Evolutionary conservation across 441 rosid genomes (phyloP).

Genomic region (Erodium trifolium): DNA sequence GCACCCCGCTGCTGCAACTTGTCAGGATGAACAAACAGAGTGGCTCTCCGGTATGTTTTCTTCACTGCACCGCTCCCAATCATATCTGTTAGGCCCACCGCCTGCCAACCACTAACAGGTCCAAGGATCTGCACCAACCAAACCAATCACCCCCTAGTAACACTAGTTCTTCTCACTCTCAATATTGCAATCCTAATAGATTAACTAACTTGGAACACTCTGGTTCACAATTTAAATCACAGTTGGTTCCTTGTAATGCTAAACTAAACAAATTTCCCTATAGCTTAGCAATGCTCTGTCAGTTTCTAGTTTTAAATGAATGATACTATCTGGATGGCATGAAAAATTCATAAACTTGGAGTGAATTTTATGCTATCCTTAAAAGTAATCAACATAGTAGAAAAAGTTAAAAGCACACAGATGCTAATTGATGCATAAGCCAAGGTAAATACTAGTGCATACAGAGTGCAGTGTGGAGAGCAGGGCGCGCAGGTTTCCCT

Average conservation of each 20-base stretch:
- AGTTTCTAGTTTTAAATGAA: too few species aligned
- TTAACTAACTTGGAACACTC: too few species aligned
- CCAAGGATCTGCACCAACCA: constrained; percentile 62
- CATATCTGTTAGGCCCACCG: constrained; percentile 71
- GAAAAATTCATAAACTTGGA: too few species aligned
- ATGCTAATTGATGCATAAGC: constrained; percentile 4
- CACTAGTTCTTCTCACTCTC: too few species aligned
- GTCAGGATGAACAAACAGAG: constrained; percentile 88
- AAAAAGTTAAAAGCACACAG: background rate
- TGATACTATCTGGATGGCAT: too few species aligned
- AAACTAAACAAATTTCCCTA: too few species aligned
- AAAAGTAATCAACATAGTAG: background rate
- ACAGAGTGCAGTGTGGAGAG: constrained; percentile 91
- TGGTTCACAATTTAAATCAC: too few species aligned
- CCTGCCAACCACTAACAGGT: constrained; percentile 86
- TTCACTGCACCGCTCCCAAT: constrained; percentile 62
- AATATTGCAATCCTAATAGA: too few species aligned
- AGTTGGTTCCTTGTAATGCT: too few species aligned
- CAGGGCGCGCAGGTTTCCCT: constrained; percentile 77
- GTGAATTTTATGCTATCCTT: background rate
- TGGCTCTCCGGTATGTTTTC: constrained; percentile 90
- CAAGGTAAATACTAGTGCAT: constrained; percentile 18
- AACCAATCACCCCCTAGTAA: too few species aligned
- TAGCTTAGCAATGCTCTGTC: too few species aligned
- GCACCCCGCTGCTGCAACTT: constrained; percentile 98